Conservation (phyloP, 2,329 filamentous ascomycete genomes). For the Microdochium trichocladiopsis region DNA sequence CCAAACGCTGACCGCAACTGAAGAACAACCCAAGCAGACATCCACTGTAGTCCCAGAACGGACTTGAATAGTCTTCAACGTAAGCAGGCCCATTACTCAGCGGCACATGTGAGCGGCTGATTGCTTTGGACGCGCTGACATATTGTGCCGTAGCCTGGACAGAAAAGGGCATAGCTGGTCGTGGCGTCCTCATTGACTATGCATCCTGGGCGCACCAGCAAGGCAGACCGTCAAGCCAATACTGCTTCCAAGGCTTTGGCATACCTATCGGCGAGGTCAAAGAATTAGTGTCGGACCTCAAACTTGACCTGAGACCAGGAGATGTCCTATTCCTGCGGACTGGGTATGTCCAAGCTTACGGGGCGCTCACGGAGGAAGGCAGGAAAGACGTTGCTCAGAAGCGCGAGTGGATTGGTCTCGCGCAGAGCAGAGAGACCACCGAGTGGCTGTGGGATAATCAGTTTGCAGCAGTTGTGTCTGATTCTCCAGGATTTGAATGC, state of each 20-base stretch:
- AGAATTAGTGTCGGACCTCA: constrained; percentile 23
- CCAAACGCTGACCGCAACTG: background rate
- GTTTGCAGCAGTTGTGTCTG: constrained; percentile 17
- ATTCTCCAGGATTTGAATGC: constrained; percentile 16
- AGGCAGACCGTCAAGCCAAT: constrained; percentile 6
- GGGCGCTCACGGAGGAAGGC: constrained; percentile 17
- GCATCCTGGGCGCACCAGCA: constrained; percentile 23
- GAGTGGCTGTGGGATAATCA: constrained; percentile 18
- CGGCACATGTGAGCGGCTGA: too few species aligned
- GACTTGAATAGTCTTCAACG: constrained; percentile 5
- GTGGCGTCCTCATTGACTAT: constrained; percentile 30
- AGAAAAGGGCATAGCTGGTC: constrained; percentile 22
- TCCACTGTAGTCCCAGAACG: constrained; percentile 1
- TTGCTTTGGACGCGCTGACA: too few species aligned
- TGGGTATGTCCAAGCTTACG: constrained; percentile 25
- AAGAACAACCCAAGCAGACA: constrained; percentile 1
- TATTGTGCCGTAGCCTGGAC: too few species aligned
- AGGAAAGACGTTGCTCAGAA: constrained; percentile 6
- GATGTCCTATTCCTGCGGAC: constrained; percentile 30
- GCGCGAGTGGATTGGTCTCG: constrained; percentile 8
- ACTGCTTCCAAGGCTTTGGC: constrained; percentile 16
- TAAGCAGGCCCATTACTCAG: too few species aligned
- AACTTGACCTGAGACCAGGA: constrained; percentile 24
- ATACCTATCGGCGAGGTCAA: constrained; percentile 25
- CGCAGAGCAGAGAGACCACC: constrained; percentile 7